Evolutionary conservation across 2,329 filamentous ascomycete genomes (phyloP).

Genomic region (Neoascochyta sp.): DNA sequence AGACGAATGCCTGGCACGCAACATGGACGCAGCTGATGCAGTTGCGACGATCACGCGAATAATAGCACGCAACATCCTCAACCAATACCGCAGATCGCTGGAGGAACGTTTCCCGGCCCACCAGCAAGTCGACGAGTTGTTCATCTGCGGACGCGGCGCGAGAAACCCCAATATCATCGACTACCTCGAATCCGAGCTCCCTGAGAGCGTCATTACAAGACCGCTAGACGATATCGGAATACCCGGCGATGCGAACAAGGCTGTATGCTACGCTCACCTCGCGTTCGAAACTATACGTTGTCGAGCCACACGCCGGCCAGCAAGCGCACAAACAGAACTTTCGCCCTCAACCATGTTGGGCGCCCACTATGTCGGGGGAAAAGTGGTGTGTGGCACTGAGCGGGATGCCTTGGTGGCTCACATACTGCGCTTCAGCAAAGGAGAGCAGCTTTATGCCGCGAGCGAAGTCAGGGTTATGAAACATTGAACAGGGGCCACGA

Average conservation of each 20-base stretch:
- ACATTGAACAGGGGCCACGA: too few species aligned
- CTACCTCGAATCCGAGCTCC: slow-evolving; percentile 50
- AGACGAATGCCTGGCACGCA: slow-evolving; percentile 43
- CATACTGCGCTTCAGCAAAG: too few species aligned
- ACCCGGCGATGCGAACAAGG: slow-evolving; percentile 57
- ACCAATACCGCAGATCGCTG: slow-evolving; percentile 50
- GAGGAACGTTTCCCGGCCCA: slow-evolving; percentile 27
- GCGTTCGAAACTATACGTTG: slow-evolving; percentile 52
- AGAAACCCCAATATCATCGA: slow-evolving; percentile 56
- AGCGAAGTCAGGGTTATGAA: too few species aligned
- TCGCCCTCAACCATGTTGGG: too few species aligned
- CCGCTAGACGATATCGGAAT: slow-evolving; percentile 58
- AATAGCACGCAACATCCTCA: slow-evolving; percentile 56
- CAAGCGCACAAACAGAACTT: too few species aligned
- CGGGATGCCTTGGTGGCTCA: too few species aligned
- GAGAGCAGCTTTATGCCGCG: too few species aligned
- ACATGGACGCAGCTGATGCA: slow-evolving; percentile 50
- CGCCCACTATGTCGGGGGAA: too few species aligned
- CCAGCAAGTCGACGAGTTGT: slow-evolving; percentile 53
- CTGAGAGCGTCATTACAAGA: slow-evolving; percentile 48
- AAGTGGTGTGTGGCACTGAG: too few species aligned
- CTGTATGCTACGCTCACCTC: slow-evolving; percentile 59
- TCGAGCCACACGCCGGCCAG: slow-evolving; percentile 6
- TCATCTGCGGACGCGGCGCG: slow-evolving; percentile 59
- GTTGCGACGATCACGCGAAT: slow-evolving; percentile 59